A percentile compares a stretch with the other conserved stretches of the same genome.
These are phyloP conservation scores for Pilaira anomala DNA, from an alignment of 192 early-diverging fungal species.

Conservation along the genomic window DNA sequence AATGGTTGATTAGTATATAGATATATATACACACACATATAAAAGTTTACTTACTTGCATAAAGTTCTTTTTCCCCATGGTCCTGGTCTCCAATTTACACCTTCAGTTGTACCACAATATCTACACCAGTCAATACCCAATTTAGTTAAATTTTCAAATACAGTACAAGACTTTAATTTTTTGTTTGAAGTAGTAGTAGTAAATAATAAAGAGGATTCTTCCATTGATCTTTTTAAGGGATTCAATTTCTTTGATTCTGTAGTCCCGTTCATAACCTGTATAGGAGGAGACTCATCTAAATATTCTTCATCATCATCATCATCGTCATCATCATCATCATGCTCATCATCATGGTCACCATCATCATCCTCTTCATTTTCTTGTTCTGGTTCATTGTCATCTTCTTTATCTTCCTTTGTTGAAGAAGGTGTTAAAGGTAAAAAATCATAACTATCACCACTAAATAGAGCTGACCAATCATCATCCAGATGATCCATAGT, in stretches of 20 bases:
- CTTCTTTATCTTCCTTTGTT: neutral
- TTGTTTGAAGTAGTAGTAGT: neutral
- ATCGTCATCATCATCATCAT: neutral
- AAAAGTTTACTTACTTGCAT: slow-evolving; percentile 72
- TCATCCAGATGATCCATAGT: neutral
- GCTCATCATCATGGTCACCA: neutral
- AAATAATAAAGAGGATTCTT: neutral
- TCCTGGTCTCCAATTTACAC: slow-evolving; percentile 85
- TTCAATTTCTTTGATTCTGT: neutral
- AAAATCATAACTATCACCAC: neutral
- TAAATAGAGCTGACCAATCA: slow-evolving; percentile 13
- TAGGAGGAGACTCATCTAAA: too few relatives aligned
- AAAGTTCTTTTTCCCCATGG: slow-evolving; percentile 92
- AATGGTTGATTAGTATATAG: neutral
- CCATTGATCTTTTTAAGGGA: neutral
- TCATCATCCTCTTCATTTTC: neutral
- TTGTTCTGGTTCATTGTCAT: neutral
- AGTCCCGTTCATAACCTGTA: too few relatives aligned
- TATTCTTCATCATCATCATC: too few relatives aligned
- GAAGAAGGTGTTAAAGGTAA: slow-evolving; percentile 7
- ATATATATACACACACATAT: slow-evolving; percentile 12
- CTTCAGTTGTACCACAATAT: slow-evolving; percentile 86
- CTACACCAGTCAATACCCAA: slow-evolving; percentile 75
- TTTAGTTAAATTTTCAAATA: slow-evolving; percentile 19
- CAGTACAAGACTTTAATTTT: neutral